Conservation (phyloP, 2,329 filamentous ascomycete species). For the Colletotrichum melonis region DNA sequence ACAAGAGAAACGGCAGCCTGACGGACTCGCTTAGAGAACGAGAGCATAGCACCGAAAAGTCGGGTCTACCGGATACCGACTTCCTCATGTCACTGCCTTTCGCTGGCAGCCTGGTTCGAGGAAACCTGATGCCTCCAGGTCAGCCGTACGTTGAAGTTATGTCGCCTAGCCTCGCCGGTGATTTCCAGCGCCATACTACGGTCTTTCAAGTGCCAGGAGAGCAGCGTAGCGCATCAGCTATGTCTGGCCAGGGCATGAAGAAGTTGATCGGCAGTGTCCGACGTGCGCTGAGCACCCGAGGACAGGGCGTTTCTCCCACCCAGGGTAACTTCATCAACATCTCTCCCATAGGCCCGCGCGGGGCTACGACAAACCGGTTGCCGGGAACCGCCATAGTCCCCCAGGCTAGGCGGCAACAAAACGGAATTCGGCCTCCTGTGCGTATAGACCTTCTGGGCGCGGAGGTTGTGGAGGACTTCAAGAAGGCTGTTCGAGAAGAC, state of each 20-base stretch:
- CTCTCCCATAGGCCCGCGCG: constrained; percentile 60
- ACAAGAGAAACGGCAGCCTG: constrained; percentile 89
- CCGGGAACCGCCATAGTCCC: constrained; percentile 72
- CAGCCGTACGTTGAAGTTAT: constrained; percentile 82
- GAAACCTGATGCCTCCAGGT: constrained; percentile 83
- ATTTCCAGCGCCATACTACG: constrained; percentile 64
- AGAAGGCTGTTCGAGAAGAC: constrained; percentile 77
- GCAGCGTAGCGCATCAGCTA: constrained; percentile 60
- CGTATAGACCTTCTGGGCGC: constrained; percentile 88
- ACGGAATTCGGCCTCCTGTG: constrained; percentile 62
- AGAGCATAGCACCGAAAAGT: constrained; percentile 69
- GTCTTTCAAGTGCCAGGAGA: constrained; percentile 56
- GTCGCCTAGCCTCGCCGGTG: constrained; percentile 59
- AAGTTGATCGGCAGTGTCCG: constrained; percentile 89
- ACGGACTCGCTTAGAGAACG: constrained; percentile 78
- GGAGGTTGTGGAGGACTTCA: constrained; percentile 81
- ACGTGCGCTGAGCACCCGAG: constrained; percentile 77
- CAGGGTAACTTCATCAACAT: constrained; percentile 62
- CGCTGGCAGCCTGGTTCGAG: constrained; percentile 87
- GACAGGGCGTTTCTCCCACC: constrained; percentile 55
- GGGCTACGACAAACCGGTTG: constrained; percentile 67
- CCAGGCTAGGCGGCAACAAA: constrained; percentile 59
- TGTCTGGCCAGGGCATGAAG: constrained; percentile 82
- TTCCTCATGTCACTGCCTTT: constrained; percentile 74
- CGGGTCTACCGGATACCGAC: constrained; percentile 64